Base-by-base conservation (phyloP, 2,329 filamentous ascomycete species). In the Xylariaceae sp. region DNA sequence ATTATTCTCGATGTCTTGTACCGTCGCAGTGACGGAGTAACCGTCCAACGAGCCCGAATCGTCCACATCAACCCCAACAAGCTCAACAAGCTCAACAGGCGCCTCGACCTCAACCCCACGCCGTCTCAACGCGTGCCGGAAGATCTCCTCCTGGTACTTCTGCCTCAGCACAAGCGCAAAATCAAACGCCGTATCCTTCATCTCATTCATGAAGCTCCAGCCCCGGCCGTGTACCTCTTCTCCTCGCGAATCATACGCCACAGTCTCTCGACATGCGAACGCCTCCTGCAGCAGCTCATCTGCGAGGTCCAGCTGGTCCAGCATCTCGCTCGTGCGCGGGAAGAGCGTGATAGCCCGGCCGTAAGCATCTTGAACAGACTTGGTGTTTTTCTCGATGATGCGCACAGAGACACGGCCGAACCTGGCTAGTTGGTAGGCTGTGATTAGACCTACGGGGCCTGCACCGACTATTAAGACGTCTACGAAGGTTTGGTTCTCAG, bases 291-390 rank as follows among this genome's bases (percentile, higher is more conserved):
- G 73, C 33, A 84, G 74, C 6, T 76, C 70, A 23, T 83, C 79
- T 1, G 76, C 75, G 6, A 84, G 73, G 21, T 74, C 77, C 2
- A 84, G 73, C 57, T 82, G 79, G 50, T 82, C 79, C 1, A 85
- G 75, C 68, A 82, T 77, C 67, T 84, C 81, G 37, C 72, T 73
- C 5, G 77, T 79, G 1, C 82, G 73, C 1, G 81, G 79, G 56
- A 78, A 84, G 2, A 84, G 75, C 0, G 82, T 82, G 56, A 82
- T 81, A 11, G 82, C 82, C 6, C 81, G 76, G 14, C 81, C 82
- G 67, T 80, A 82, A n/a, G 76, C 49, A 31, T 61, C 57, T 47
- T 61, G 80, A 1, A 74, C 69, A 0, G 76, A 75, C 62, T 82
- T 82, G 28, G 73, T 67, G 41, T 81, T 65, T 56, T 79, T 77